These are phyloP conservation scores for Ophiostoma sp. DNA, from an alignment of 2,329 filamentous ascomycete genomes.

Conservation along the genomic window DNA sequence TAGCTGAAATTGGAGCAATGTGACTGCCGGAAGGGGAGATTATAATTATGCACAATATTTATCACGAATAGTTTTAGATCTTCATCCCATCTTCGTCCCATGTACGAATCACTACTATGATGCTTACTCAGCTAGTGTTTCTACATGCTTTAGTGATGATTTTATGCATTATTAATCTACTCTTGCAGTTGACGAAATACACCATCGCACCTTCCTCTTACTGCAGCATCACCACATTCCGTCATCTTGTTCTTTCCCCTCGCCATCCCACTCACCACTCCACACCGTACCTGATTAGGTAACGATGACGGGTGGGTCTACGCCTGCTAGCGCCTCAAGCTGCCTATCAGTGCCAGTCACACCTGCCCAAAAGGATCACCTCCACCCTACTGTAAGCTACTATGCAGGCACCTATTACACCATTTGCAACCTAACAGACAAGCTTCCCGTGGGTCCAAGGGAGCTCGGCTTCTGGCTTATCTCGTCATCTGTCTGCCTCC, in stretches of 20 bases:
- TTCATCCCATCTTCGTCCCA: neutral
- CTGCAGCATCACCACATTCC: neutral
- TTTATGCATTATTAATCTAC: neutral
- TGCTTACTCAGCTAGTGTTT: neutral
- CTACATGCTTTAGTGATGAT: neutral
- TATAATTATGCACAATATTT: too few relatives aligned
- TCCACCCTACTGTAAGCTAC: neutral
- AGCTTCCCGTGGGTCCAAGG: slow-evolving; percentile 1
- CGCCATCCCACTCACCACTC: slow-evolving; percentile 13
- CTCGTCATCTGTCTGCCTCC: neutral
- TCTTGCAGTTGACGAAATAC: neutral
- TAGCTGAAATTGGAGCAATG: too few relatives aligned
- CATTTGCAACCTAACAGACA: slow-evolving; percentile 5
- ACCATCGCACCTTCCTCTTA: slow-evolving; percentile 7
- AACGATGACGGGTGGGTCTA: neutral
- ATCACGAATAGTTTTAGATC: too few relatives aligned
- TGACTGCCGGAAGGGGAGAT: too few relatives aligned
- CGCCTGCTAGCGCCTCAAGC: neutral
- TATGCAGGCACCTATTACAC: slow-evolving; percentile 6
- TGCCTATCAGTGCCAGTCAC: slow-evolving; percentile 5
- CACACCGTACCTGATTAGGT: slow-evolving; percentile 12
- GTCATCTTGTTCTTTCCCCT: neutral
- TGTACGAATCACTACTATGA: neutral
- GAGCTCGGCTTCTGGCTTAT: slow-evolving; percentile 5
- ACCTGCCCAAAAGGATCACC: slow-evolving; percentile 19